phyloP scores from a whole-genome alignment of 2,329 filamentous ascomycete genomes.

The Akanthomyces dipterigenus region DNA sequence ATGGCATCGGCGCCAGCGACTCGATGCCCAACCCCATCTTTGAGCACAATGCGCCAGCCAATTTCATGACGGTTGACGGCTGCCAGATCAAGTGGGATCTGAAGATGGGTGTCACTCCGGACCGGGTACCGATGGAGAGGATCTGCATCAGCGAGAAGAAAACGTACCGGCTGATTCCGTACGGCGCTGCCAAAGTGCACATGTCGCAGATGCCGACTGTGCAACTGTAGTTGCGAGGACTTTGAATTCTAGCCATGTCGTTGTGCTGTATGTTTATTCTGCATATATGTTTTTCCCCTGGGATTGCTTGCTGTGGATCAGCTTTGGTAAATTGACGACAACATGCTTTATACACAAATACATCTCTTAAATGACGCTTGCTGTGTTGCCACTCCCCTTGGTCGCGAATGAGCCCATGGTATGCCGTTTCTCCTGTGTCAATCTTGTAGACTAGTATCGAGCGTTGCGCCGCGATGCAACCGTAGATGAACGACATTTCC shows the following conservation, averaged over 20 bases:
- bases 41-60: slow-evolving; percentile 25
- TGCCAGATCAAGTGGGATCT: slow-evolving; percentile 32
- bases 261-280: neutral
- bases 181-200: slow-evolving; percentile 39
- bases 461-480: neutral
- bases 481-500: neutral
- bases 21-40: slow-evolving; percentile 23
- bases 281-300: neutral
- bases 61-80: slow-evolving; percentile 29
- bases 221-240: slow-evolving; percentile 5
- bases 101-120: slow-evolving; percentile 25
- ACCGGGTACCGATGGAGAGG: slow-evolving; percentile 16
- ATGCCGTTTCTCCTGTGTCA: neutral
- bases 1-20: slow-evolving; percentile 17
- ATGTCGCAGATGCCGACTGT: slow-evolving; percentile 25
- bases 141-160: slow-evolving; percentile 22
- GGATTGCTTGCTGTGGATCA: neutral
- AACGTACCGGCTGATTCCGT: slow-evolving; percentile 33
- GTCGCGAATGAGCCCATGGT: neutral
- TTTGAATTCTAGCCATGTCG: neutral
- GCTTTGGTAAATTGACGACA: neutral
- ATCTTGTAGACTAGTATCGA: neutral
- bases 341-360: no score
- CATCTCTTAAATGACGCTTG: neutral
- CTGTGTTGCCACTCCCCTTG: neutral